A percentile compares a stretch with the other conserved stretches of the same genome.
These are phyloP conservation scores for Coniochaeta pulveracea DNA, from an alignment of 2,329 filamentous ascomycete species.

Conservation along the genomic window DNA sequence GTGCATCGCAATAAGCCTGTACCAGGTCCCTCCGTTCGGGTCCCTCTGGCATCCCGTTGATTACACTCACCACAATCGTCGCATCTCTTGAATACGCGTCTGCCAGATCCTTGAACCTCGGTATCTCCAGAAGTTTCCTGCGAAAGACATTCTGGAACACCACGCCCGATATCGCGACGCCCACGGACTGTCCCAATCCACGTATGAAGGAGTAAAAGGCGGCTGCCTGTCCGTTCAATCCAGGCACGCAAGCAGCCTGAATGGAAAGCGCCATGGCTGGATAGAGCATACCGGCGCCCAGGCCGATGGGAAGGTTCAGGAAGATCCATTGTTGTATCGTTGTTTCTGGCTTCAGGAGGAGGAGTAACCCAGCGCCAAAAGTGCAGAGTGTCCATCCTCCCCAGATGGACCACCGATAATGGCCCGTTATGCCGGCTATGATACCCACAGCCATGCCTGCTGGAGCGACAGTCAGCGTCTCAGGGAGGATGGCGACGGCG, in stretches of 20 bases:
- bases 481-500: conserved; percentile 45
- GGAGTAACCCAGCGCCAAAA: conserved; percentile 43
- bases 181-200: conserved; percentile 52
- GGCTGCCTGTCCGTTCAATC: conserved; percentile 40
- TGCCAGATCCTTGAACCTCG: conserved; percentile 29
- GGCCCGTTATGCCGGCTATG: conserved; percentile 40
- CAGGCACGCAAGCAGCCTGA: conserved; percentile 42
- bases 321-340: conserved; percentile 45
- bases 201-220: conserved; percentile 59
- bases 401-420: conserved; percentile 51
- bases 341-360: conserved; percentile 34
- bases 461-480: conserved; percentile 53
- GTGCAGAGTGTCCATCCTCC: conserved; percentile 49
- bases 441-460: conserved; percentile 44
- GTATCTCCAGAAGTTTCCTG: conserved; percentile 33
- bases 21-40: conserved; percentile 16
- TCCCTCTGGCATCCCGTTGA: conserved; percentile 35
- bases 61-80: conserved; percentile 45
- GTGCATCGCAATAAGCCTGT: conserved; percentile 19
- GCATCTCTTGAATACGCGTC: conserved; percentile 43
- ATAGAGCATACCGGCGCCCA: conserved; percentile 55
- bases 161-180: conserved; percentile 55
- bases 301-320: conserved; percentile 45
- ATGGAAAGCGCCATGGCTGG: conserved; percentile 51
- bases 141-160: conserved; percentile 58